Evolutionary conservation across 2,329 filamentous ascomycete genomes (phyloP).

Genomic region (Fusarium anthophilum): DNA sequence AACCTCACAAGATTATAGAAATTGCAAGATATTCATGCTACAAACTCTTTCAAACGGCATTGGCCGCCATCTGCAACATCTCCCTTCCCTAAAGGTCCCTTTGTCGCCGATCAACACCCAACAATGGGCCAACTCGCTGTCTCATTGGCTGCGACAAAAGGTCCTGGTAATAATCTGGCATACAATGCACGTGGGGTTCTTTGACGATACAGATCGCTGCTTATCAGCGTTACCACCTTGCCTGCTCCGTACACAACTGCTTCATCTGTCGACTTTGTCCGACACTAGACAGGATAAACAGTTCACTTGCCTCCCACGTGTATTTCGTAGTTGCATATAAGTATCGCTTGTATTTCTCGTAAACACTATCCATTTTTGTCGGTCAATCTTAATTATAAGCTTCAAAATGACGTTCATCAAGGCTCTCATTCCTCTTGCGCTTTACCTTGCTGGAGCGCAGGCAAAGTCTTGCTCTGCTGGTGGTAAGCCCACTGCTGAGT

Average conservation of each 20-base stretch:
- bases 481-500: neutral
- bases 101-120: conserved; percentile 22
- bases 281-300: neutral
- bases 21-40: neutral
- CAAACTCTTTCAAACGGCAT: neutral
- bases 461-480: conserved; percentile 6
- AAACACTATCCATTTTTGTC: neutral
- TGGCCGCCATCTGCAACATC: neutral
- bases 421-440: conserved; percentile 20
- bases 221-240: conserved; percentile 18
- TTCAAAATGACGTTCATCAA: conserved; percentile 18
- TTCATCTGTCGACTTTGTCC: conserved; percentile 21
- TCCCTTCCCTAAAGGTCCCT: conserved; percentile 16
- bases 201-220: conserved; percentile 17
- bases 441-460: neutral
- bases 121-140: neutral
- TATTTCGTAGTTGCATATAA: neutral
- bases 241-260: conserved; percentile 23
- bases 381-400: neutral
- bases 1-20: neutral
- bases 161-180: conserved; percentile 28
- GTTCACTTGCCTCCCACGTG: conserved; percentile 2
- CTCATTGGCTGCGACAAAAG: conserved; percentile 32
- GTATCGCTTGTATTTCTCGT: neutral
- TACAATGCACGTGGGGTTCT: conserved; percentile 33